Evolutionary conservation across 176 grass and related monocot species (phyloP).

Genomic region (Miscanthus lutarioriparius): DNA sequence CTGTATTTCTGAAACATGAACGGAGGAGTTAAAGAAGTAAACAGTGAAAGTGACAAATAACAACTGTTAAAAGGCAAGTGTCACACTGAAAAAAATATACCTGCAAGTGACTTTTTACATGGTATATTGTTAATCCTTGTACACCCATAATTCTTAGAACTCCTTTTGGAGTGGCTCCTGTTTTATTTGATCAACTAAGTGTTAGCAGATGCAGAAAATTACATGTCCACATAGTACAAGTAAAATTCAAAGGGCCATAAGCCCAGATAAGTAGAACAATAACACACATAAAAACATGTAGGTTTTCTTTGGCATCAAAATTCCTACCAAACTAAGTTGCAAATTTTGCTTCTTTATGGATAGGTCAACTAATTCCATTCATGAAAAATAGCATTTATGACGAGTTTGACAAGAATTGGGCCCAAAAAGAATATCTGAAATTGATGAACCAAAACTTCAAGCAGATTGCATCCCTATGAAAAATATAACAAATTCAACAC

Average conservation of each 20-base stretch:
- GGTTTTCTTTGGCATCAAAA: not conserved
- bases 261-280: not conserved
- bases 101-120: conserved; percentile 99
- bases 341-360: not conserved
- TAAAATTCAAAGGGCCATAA: not conserved
- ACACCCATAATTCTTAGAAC: conserved; percentile 91
- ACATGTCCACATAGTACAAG: not conserved
- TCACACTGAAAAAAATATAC: conserved; percentile 41
- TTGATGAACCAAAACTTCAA: not conserved
- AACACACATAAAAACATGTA: not conserved
- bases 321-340: not conserved
- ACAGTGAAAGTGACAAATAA: conserved; percentile 1
- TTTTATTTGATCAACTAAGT: conserved; percentile 29
- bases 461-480: not conserved
- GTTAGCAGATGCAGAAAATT: conserved; percentile 31
- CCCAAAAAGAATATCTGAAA: not conserved
- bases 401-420: not conserved
- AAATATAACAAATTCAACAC: not conserved
- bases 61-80: conserved; percentile 14
- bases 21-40: conserved; percentile 16
- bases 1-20: conserved; percentile 83
- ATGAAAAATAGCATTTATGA: not conserved
- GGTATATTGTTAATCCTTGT: conserved; percentile 85
- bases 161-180: conserved; percentile 97
- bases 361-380: not conserved